Base-by-base conservation (phyloP, 257 asterid genomes). In the Dorcoceras hygrometricum region DNA sequence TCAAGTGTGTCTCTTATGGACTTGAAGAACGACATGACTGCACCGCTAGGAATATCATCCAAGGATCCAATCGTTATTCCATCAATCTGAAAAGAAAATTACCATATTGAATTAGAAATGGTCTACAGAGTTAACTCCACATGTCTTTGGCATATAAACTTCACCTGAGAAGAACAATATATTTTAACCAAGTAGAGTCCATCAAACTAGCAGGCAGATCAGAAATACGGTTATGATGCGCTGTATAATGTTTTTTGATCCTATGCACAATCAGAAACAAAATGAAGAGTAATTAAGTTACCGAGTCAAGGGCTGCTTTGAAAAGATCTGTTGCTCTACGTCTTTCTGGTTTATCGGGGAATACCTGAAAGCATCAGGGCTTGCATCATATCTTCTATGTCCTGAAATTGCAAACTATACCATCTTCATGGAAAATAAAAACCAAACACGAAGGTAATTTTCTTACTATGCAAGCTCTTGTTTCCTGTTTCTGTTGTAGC, bases 331-430 rank as follows among this genome's bases (percentile, higher is more conserved):
- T 69, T 57, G 99, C 96, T 84, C 99, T 83, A 51, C 95, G 97
- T 76, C 81, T 88, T 77, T 93, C 99, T 50, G 99, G 97, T 79
- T 82, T 86, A 78, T 93, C 99, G 34, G 97, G 95, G 70, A 90
- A 93, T 28, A 93, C 99, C 99, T 93, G 73, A 69, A 68, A 68
- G 65, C 50, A 43, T 28, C 69, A 27, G 43, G 22, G 39, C 24
- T 61, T 61, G 24, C 23, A 24, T 27, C 24, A 65, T 57, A 28
- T 26, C 31, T 36, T 50, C 46, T 57, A 32, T 19, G 23, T 28
- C 57, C 19, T 2, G 53, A 36, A 66, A 46, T 18, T 46, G 55
- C n/a, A 63, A 53, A 63, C 43, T 4, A 46, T 14, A 43, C 59
- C 28, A 62, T 67, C 73, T 55, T 36, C 59, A 53, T 8, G 23